Base-by-base conservation (phyloP, 176 grass and related monocot genomes). In the Carex parvula region DNA sequence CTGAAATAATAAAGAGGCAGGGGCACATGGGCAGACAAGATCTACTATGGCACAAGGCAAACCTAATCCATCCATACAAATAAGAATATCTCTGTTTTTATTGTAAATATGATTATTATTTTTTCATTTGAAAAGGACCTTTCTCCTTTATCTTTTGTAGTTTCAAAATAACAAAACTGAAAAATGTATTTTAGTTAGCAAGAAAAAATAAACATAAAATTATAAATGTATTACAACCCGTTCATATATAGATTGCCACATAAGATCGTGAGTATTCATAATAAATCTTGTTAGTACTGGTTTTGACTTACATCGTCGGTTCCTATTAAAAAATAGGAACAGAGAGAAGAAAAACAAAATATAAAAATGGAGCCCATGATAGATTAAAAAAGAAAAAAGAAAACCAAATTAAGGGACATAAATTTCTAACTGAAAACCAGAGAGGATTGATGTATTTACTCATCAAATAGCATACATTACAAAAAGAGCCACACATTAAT, bases 11-110 rank as follows among this genome's bases (percentile, higher is more conserved):
- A 20, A 82, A 26, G 41, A 82, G 80, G 61, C 80, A 82, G n/a
- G 46, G 67, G 80, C 80, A 82, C 80, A 82, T 82, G 80, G 80
- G 35, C 42, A 67, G 61, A 82, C n/a, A 82, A 52, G 79, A 65
- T 82, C 59, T 60, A 82, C 37, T 65, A 65, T 82, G 58, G 79
- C 39, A 82, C 20, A 82, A 54, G 21, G 58, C 60, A 82, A 68
- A 46, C 61, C 62, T 65, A 44, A 42, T 61, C 26, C 1, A 81
- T 64, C 16, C 35, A 74, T 74, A 39, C 37, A 39, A 39, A 6
- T 6, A 32, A 0, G 13, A 33, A 24, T 39, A 35, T 16, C 12
- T 33, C 12, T 18, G 6, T 67, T 33, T 35, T 17, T 68, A 6
- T 32, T 37, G 7, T 15, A 15, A 46, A 46, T 46, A 9, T 46